Percentiles rank a stretch among this genome's conserved stretches.
These are phyloP conservation scores for Lipomyces starkeyi DNA, from an alignment of 805 yeast genomes.

Conservation along the genomic window DNA sequence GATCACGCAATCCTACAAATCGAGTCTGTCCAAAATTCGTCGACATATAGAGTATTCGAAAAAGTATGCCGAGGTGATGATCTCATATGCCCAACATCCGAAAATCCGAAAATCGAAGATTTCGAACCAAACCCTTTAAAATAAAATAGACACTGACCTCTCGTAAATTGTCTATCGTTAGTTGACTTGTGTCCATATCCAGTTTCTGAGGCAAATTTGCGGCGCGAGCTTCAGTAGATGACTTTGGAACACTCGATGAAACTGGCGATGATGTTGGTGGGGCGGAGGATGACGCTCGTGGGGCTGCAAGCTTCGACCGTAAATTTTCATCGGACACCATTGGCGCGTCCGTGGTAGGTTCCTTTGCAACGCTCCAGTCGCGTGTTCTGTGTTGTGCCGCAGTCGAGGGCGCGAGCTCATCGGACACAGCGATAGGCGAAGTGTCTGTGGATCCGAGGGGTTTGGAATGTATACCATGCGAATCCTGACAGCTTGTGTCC, in stretches of 20 bases:
- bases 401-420: not conserved
- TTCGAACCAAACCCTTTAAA: not conserved
- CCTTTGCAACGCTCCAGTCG: not conserved
- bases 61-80: no score
- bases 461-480: not conserved
- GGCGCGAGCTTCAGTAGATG: not conserved
- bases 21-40: no score
- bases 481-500: not conserved
- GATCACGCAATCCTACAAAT: no score
- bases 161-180: constrained; percentile 20
- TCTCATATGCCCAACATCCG: not conserved
- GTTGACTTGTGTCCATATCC: constrained; percentile 15
- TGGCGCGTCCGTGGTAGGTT: not conserved
- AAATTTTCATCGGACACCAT: not conserved
- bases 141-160: constrained; percentile 23
- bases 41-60: no score
- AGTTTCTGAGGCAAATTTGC: constrained; percentile 11
- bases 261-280: constrained; percentile 9
- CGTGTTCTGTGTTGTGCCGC: not conserved
- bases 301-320: not conserved
- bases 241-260: not conserved
- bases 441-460: not conserved
- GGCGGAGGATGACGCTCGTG: not conserved
- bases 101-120: not conserved
- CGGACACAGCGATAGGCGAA: not conserved